Evolutionary conservation across 345 rosid species (phyloP).

Genomic region (Hibiscus trionum): DNA sequence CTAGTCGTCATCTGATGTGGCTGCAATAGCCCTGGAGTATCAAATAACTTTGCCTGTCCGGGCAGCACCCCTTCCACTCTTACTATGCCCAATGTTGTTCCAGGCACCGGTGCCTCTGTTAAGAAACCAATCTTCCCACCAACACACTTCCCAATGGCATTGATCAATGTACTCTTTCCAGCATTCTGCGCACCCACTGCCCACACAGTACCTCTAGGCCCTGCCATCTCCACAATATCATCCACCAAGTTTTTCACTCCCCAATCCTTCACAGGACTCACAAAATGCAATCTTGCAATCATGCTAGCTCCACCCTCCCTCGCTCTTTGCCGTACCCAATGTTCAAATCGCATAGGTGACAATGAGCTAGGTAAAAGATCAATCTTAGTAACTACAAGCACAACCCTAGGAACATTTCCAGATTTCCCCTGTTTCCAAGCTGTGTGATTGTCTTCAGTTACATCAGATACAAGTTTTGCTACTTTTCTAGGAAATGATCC

Average conservation of each 20-base stretch:
- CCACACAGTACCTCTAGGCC: slow-evolving; percentile 87
- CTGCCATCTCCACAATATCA: slow-evolving; percentile 61
- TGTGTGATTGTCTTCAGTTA: slow-evolving; percentile 55
- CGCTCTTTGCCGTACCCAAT: slow-evolving; percentile 85
- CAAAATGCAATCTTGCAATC: slow-evolving; percentile 72
- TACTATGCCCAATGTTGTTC: slow-evolving; percentile 79
- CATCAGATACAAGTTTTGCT: slow-evolving; percentile 59
- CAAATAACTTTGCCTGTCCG: slow-evolving; percentile 67
- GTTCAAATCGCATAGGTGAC: slow-evolving; percentile 65
- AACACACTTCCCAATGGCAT: slow-evolving; percentile 57
- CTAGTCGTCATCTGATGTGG: slow-evolving; percentile 79
- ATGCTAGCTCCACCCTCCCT: slow-evolving; percentile 63
- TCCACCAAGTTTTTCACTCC: slow-evolving; percentile 76
- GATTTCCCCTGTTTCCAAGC: slow-evolving; percentile 86
- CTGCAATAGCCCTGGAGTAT: slow-evolving; percentile 84
- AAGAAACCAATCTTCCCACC: slow-evolving; percentile 47
- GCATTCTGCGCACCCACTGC: slow-evolving; percentile 88
- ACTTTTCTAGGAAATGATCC: slow-evolving; percentile 82
- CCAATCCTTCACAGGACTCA: slow-evolving; percentile 80
- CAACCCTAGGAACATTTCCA: slow-evolving; percentile 71
- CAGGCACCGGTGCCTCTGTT: slow-evolving; percentile 92
- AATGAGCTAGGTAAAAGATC: slow-evolving; percentile 72
- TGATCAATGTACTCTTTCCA: slow-evolving; percentile 76
- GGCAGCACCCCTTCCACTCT: slow-evolving; percentile 84
- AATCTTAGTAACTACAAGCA: slow-evolving; percentile 77